A percentile compares a stretch with the other conserved stretches of the same genome.
phyloP scores from a whole-genome alignment of 1,284 basidiomycete genomes.

The Ceratobasidium sp. region DNA sequence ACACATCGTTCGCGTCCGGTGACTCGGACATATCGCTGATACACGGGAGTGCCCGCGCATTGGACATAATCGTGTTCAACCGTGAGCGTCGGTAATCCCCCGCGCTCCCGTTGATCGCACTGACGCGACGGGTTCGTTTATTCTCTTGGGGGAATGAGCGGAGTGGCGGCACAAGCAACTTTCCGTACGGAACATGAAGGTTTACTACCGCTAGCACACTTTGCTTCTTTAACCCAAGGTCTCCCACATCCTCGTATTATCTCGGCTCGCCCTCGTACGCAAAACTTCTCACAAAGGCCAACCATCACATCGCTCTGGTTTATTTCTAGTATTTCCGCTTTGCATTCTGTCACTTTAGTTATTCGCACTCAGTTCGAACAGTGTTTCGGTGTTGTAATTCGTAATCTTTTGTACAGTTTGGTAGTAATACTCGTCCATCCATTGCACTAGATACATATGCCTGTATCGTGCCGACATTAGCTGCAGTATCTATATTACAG shows the following conservation, averaged over 20 bases:
- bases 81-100: no score
- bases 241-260: conserved; percentile 27
- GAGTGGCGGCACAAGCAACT: conserved; percentile 56
- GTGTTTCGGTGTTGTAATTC: conserved; percentile 46
- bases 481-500: no score
- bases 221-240: not conserved
- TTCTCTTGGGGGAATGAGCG: no score
- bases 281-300: conserved; percentile 28
- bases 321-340: conserved; percentile 42
- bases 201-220: not conserved
- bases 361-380: conserved; percentile 40
- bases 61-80: no score
- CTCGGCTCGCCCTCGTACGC: conserved; percentile 12
- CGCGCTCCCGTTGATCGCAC: no score
- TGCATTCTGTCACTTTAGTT: conserved; percentile 39
- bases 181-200: conserved; percentile 81
- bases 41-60: no score
- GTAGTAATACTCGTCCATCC: no score
- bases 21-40: no score
- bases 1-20: no score
- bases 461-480: no score
- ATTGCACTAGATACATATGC: no score
- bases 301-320: conserved; percentile 36
- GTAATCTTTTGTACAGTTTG: not conserved
- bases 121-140: no score